These are phyloP conservation scores for Populus hybrid DNA, from an alignment of 441 rosid genomes.

Conservation along the genomic window DNA sequence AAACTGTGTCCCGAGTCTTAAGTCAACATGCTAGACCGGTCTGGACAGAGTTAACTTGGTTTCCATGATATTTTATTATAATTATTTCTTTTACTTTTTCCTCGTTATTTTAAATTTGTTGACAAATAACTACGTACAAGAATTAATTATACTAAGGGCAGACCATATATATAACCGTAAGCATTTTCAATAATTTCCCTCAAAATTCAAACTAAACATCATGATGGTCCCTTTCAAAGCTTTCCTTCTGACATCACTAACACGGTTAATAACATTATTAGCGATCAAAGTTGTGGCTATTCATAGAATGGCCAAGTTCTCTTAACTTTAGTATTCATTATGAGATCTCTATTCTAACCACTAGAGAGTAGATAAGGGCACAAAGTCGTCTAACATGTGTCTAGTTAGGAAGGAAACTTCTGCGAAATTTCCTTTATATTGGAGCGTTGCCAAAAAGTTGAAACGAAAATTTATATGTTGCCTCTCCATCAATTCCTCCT, in stretches of 20 bases:
- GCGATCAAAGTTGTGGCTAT: too few species aligned
- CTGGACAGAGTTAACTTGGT: too few species aligned
- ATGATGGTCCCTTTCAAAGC: not conserved
- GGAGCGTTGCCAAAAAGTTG: slow-evolving; percentile 10
- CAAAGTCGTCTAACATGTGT: not conserved
- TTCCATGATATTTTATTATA: too few species aligned
- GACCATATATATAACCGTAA: too few species aligned
- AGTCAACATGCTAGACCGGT: rapidly evolving
- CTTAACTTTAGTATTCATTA: not conserved
- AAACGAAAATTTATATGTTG: not conserved
- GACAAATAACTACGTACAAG: too few species aligned
- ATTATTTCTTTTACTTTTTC: too few species aligned
- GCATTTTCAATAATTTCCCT: not conserved
- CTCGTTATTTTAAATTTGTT: too few species aligned
- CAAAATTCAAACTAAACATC: not conserved
- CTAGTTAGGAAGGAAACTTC: slow-evolving; percentile 3
- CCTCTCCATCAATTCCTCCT: not conserved
- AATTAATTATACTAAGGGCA: too few species aligned
- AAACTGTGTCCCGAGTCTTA: too few species aligned
- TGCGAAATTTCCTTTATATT: not conserved
- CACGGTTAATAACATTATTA: not conserved
- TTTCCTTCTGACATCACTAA: not conserved
- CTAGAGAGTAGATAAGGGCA: not conserved
- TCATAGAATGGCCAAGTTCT: too few species aligned
- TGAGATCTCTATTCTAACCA: not conserved